These are phyloP conservation scores for Triangularia verruculosa DNA, from an alignment of 2,329 filamentous ascomycete genomes.

Conservation along the genomic window DNA sequence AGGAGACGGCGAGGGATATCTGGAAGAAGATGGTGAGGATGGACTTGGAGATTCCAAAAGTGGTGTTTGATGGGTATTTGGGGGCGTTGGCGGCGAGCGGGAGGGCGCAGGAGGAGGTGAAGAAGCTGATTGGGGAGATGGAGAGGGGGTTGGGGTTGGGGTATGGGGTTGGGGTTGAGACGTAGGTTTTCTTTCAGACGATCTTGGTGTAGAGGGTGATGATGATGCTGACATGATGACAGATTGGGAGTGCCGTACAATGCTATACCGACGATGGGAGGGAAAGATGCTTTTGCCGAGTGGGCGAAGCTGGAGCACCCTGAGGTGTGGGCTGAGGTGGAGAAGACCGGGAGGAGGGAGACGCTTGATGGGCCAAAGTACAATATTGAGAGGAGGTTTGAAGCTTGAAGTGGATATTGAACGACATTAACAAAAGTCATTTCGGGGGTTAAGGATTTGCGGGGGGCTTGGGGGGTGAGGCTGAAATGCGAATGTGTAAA, in stretches of 20 bases:
- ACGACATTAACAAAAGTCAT: not conserved
- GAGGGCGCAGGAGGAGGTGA: constrained; percentile 62
- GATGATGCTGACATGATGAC: not conserved
- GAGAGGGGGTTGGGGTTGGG: constrained; percentile 66
- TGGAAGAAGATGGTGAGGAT: constrained; percentile 70
- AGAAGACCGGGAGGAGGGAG: constrained; percentile 48
- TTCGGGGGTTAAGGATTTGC: not conserved
- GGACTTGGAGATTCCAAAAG: constrained; percentile 72
- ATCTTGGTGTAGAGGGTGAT: too few relatives aligned
- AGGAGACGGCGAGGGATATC: constrained; percentile 61
- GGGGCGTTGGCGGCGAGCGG: constrained; percentile 73
- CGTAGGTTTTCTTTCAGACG: constrained; percentile 50
- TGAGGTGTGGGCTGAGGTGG: constrained; percentile 64
- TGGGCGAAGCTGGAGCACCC: constrained; percentile 72
- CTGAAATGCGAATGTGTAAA: not conserved
- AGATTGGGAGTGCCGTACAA: constrained; percentile 78
- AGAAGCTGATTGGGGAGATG: constrained; percentile 64
- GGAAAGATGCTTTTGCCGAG: constrained; percentile 66
- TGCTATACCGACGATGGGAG: constrained; percentile 60
- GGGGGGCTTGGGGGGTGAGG: not conserved
- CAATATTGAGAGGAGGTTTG: constrained; percentile 48
- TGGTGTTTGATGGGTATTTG: constrained; percentile 73
- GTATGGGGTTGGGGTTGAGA: constrained; percentile 62
- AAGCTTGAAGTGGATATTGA: constrained; percentile 38
- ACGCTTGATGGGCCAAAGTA: constrained; percentile 47